These are phyloP conservation scores for Diutina rugosa DNA, from an alignment of 1,139 yeast genomes.

Conservation along the genomic window DNA sequence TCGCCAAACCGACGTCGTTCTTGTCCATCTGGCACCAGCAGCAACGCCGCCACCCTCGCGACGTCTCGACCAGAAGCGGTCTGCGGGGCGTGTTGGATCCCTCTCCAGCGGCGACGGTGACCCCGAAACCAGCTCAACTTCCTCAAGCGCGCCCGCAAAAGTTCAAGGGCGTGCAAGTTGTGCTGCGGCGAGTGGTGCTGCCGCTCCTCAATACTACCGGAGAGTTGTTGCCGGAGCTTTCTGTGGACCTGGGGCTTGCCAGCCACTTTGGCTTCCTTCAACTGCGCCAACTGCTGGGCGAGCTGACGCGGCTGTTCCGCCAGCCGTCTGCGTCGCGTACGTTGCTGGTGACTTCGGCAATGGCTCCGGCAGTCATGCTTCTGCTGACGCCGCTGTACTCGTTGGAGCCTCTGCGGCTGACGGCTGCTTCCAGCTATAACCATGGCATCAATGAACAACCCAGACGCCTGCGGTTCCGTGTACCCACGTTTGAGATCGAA, in stretches of 20 bases:
- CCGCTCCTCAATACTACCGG: constrained; percentile 22
- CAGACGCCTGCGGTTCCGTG: constrained; percentile 17
- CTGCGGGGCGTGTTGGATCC: constrained; percentile 4
- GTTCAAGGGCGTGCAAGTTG: constrained; percentile 31
- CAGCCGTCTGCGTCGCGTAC: background rate
- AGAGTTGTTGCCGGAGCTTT: constrained; percentile 31
- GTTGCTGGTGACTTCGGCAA: background rate
- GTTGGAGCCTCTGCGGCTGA: constrained; percentile 1
- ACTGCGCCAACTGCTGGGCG: constrained; percentile 3
- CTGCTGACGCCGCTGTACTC: constrained; percentile 2
- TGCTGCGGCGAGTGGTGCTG: constrained; percentile 29
- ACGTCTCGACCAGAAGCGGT: background rate
- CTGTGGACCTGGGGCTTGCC: constrained; percentile 36
- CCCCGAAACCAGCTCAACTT: constrained; percentile 4
- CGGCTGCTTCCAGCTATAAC: constrained; percentile 2
- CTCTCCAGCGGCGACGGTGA: constrained; percentile 12
- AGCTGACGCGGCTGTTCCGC: background rate
- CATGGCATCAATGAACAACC: background rate
- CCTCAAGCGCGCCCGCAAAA: constrained; percentile 11
- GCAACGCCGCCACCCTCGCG: constrained; percentile 4
- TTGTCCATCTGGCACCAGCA: constrained; percentile 5
- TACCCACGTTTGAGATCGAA: constrained; percentile 33
- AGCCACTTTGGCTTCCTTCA: constrained; percentile 18
- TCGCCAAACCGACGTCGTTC: constrained; percentile 1
- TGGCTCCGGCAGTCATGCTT: background rate